phyloP scores from a whole-genome alignment of 345 rosid species.

The Bruguiera parviflora region DNA sequence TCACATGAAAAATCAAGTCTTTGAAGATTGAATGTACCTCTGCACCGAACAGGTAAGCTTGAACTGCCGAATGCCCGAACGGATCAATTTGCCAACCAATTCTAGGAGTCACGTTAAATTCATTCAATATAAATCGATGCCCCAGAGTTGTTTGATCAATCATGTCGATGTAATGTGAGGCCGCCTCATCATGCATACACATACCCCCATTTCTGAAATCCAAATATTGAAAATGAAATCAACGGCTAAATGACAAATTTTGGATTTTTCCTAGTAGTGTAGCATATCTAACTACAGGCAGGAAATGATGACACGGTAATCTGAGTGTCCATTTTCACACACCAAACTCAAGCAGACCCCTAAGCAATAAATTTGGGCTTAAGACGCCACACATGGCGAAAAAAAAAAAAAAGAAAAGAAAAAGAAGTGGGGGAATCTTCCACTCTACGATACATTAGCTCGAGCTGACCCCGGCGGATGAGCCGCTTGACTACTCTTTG shows the following conservation, averaged over 20 bases:
- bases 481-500: neutral
- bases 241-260: too few relatives aligned
- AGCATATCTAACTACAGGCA: neutral
- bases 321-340: neutral
- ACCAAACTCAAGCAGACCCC: too few relatives aligned
- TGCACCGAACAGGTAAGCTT: constrained; percentile 22
- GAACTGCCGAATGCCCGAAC: constrained; percentile 14
- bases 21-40: constrained; percentile 30
- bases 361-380: too few relatives aligned
- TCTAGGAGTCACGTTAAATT: constrained; percentile 10
- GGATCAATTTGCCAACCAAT: constrained; percentile 17
- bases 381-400: too few relatives aligned
- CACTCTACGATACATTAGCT: neutral
- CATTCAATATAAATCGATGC: neutral
- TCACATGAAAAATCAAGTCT: neutral
- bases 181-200: constrained; percentile 10
- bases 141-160: constrained; percentile 6
- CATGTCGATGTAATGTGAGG: constrained; percentile 8
- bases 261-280: too few relatives aligned
- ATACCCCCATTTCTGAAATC: constrained; percentile 7
- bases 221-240: neutral
- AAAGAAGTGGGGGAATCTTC: neutral
- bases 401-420: neutral
- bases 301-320: neutral
- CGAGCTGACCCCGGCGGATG: neutral